These are phyloP conservation scores for Syzygium malaccense DNA, from an alignment of 441 rosid species.

Conservation along the genomic window DNA sequence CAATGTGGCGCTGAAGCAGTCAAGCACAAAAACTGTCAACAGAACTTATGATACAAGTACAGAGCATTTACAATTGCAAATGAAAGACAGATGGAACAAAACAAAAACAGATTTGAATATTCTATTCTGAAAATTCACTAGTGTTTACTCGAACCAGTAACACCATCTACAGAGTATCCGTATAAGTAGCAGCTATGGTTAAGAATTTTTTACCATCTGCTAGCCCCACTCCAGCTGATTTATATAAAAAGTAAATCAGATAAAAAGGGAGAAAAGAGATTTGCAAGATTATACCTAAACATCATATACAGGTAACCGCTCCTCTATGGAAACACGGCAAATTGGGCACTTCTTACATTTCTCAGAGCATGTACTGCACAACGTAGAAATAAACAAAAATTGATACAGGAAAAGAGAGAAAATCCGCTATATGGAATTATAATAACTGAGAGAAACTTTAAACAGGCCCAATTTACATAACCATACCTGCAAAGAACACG, in stretches of 20 bases:
- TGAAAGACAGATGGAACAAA: background rate
- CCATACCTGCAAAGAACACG: slow-evolving; percentile 90
- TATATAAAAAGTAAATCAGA: background rate
- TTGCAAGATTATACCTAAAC: slow-evolving; percentile 32
- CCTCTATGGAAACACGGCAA: slow-evolving; percentile 68
- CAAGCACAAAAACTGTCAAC: background rate
- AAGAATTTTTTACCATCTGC: background rate
- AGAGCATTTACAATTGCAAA: background rate
- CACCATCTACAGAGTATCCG: background rate
- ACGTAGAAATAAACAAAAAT: background rate
- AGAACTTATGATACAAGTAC: background rate
- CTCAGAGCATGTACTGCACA: slow-evolving; percentile 75
- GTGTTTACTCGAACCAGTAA: background rate
- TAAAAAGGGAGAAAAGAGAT: background rate
- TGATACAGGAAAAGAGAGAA: background rate
- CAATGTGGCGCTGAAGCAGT: background rate
- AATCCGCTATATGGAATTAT: background rate
- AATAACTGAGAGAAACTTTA: background rate
- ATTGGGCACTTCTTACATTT: slow-evolving; percentile 92
- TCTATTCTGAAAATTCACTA: background rate
- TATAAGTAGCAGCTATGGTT: background rate
- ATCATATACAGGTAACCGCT: slow-evolving; percentile 81
- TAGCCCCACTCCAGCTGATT: background rate
- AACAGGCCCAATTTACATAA: background rate
- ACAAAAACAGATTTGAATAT: background rate